Evolutionary conservation across 345 rosid species (phyloP).

Genomic region (Populus nigra): DNA sequence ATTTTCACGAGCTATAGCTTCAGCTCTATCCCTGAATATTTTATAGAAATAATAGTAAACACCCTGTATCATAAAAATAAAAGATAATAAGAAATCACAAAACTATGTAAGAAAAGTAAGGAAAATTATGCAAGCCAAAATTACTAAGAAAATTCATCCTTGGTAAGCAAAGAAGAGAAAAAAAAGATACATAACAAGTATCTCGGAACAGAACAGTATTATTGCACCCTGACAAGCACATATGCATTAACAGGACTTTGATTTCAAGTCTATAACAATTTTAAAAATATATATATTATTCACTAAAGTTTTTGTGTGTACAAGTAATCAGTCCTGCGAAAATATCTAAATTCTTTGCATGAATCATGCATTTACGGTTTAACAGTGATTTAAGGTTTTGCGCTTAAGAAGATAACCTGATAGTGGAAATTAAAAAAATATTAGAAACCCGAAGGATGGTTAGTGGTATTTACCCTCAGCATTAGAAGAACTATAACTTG

Average conservation of each 20-base stretch:
- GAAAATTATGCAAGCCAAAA: slow-evolving; percentile 5
- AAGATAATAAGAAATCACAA: slow-evolving; percentile 33
- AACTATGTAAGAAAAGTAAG: neutral
- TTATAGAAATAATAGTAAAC: slow-evolving; percentile 99
- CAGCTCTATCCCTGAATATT: slow-evolving; percentile 94
- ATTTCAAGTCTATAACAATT: neutral
- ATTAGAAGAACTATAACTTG: neutral
- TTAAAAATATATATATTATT: neutral
- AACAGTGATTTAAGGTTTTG: neutral
- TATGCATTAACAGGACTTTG: neutral
- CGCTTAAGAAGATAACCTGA: neutral
- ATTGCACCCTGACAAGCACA: neutral
- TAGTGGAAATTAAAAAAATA: neutral
- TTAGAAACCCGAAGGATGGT: neutral
- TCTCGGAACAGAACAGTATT: neutral
- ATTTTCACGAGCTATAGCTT: slow-evolving; percentile 54
- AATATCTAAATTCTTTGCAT: neutral
- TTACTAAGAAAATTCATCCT: neutral
- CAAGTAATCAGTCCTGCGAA: neutral
- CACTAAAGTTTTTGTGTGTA: neutral
- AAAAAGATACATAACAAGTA: neutral
- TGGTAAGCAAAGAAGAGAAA: neutral
- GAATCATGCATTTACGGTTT: neutral
- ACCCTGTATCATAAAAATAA: slow-evolving; percentile 72
- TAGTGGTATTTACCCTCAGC: neutral